phyloP scores from a whole-genome alignment of 2,329 filamentous ascomycete species.

The Apiospora arundinis region DNA sequence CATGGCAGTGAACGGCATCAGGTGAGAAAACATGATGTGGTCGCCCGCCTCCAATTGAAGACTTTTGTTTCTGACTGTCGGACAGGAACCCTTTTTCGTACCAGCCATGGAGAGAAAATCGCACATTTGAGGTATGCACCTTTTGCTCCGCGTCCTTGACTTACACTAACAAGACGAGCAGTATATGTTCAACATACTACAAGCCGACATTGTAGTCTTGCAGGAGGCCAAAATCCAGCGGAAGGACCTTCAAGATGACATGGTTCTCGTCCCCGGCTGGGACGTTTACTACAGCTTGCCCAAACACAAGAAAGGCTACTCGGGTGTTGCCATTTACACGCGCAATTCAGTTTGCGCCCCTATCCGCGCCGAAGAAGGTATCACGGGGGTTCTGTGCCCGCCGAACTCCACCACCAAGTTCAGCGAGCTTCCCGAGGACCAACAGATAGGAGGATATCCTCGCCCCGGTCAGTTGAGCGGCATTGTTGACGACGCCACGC shows the following conservation, averaged over 20 bases:
- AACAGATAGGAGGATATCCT: constrained; percentile 91
- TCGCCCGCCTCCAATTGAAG: neutral
- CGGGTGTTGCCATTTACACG: constrained; percentile 94
- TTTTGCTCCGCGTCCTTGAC: constrained; percentile 19
- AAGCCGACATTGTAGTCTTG: constrained; percentile 92
- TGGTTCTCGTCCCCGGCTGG: constrained; percentile 94
- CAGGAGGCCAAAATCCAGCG: constrained; percentile 97
- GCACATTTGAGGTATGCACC: constrained; percentile 67
- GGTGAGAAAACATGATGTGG: constrained; percentile 51
- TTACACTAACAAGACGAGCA: constrained; percentile 40
- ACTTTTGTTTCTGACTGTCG: constrained; percentile 25
- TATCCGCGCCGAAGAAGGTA: constrained; percentile 91
- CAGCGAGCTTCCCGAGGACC: constrained; percentile 72
- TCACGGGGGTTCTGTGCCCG: constrained; percentile 79
- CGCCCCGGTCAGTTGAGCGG: constrained; percentile 68
- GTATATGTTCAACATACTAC: constrained; percentile 93
- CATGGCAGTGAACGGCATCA: constrained; percentile 76
- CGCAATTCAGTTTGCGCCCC: constrained; percentile 85
- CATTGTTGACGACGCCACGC: constrained; percentile 68
- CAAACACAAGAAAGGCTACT: constrained; percentile 94
- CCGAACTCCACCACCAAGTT: constrained; percentile 76
- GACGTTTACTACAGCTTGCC: constrained; percentile 96
- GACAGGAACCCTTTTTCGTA: constrained; percentile 81
- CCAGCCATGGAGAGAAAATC: constrained; percentile 78
- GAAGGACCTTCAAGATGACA: constrained; percentile 91